Conservation (phyloP, 257 asterid genomes). For the Lycium ferocissimum region DNA sequence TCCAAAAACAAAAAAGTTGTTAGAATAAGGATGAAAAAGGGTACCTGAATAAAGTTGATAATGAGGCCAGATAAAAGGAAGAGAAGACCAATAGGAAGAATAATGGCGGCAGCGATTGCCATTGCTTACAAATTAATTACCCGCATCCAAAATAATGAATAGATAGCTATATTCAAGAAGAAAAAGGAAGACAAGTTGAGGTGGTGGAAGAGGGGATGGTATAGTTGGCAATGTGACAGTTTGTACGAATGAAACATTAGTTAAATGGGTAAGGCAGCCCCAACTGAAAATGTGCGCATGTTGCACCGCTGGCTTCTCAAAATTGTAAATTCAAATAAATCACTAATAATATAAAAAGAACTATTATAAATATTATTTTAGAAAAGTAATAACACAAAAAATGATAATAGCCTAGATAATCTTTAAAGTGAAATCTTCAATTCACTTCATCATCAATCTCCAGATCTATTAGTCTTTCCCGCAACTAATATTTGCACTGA, state of each 20-base stretch:
- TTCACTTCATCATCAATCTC: too few relatives aligned
- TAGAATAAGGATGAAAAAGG: not conserved
- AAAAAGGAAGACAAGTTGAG: not conserved
- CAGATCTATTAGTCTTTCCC: too few relatives aligned
- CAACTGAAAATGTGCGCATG: not conserved
- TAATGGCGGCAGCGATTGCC: slow-evolving; percentile 74
- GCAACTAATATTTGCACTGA: too few relatives aligned
- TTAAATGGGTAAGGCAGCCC: not conserved
- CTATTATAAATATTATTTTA: too few relatives aligned
- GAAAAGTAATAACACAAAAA: too few relatives aligned
- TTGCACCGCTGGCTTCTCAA: not conserved
- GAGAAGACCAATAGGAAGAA: slow-evolving; percentile 77
- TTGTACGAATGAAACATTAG: not conserved
- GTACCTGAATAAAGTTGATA: slow-evolving; percentile 80
- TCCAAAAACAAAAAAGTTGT: not conserved
- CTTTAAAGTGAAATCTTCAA: too few relatives aligned
- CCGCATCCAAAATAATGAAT: not conserved
- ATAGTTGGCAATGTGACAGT: not conserved
- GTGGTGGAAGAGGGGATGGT: not conserved
- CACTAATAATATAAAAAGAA: too few relatives aligned
- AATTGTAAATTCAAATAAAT: too few relatives aligned
- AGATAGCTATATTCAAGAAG: not conserved
- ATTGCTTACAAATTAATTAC: slow-evolving; percentile 41
- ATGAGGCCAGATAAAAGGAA: slow-evolving; percentile 74
- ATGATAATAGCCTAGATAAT: too few relatives aligned